Evolutionary conservation across 2,329 filamentous ascomycete genomes (phyloP), one percentile per base, ranked within the genome.

Genomic region (Penicillium sp.): DNA sequence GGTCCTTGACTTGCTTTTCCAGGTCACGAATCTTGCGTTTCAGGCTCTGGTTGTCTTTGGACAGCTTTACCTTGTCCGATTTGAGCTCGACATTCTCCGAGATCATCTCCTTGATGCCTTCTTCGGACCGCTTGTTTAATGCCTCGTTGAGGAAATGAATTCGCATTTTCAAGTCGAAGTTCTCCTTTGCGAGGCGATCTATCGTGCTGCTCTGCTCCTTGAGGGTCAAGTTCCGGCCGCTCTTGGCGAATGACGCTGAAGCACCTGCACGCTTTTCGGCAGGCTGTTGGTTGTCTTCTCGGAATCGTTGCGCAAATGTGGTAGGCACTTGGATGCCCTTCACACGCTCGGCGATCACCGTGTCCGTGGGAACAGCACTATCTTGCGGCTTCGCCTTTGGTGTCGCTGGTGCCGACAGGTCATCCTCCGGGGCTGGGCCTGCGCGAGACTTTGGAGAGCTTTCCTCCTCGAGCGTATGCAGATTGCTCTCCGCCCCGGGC

Each of bases 121-220:
- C 93, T 71, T 97, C 93, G 1, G 92, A 97, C 40, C 95, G 83
- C 69, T 93, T 94, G 73, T 96, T 92, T 18, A 99, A 78, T 1
- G 93, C 89, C 72, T 97, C 90, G 66, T 93, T 95, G 45, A 99
- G 82, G 68, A 97, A 99, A 81, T 97, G 95, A 60, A 97, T 94
- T 71, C 96, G 95, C 74, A 97, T 86, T 75, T 97, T 97, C 51
- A 97, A 78, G 70, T 97, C 93, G 70, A 97, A 99, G 61, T 99
- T 99, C 72, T 99, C 94, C 75, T 99, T 99, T 56, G 91, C 95
- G 2, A 97, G 81, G 55, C 92, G 87, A 73, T 99, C 94, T 60
- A 99, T 97, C 13, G 93, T 97, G 74, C 89, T 96, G 69, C 93
- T 96, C 74, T 99, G 94, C 74, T 99, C 94, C 72, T 97, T 97